Evolutionary conservation across 805 yeast species (phyloP), one percentile per base, ranked within the genome.

Genomic region (Metschnikowia sp.): DNA sequence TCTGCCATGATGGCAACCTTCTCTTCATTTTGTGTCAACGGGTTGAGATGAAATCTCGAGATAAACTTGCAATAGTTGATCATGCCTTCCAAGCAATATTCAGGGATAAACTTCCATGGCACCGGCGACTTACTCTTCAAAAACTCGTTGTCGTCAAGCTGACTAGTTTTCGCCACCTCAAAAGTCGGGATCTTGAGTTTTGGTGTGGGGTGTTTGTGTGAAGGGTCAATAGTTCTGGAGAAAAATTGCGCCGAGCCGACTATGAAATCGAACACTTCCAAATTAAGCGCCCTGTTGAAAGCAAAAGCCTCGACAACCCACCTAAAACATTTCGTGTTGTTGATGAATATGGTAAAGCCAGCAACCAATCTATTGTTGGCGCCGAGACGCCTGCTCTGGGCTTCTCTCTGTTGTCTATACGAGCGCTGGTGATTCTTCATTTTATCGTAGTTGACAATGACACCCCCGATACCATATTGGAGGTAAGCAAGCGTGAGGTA

Each of bases 391-490:
- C 45, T 38, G 18, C 40, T 49, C 26, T 48, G 55, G 15, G 44
- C 44, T n/a, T 47, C 52, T 26, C 46, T 32, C 28, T 52, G 50
- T 26, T 82, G 65, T 50, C 78, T 72, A 52, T 78, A 78, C 12
- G 77, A 70, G 32, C 73, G 55, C 51, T 80, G 81, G 49, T 74
- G 70, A 30, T 73, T 71, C 51, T 73, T 73, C 31, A 83, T 59
- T 49, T 84, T 79, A 38, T 79, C 82, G 50, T 81, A 79, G 39
- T 63, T 64, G 39, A 81, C 75, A 48, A 78, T 66, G 0, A 86
- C 68, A 42, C 97, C 98, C 22, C 96, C 96, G 36, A 88, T 70
- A 37, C 98, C 99, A 67, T 86, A 94, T 55, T 92, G 91, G 41
- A 88, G 66, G 62, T 85, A 90, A 0, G 96, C 82, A 43, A 86